phyloP scores from a whole-genome alignment of 371 early-diverging fungal species.

The Mortierella sp. region DNA sequence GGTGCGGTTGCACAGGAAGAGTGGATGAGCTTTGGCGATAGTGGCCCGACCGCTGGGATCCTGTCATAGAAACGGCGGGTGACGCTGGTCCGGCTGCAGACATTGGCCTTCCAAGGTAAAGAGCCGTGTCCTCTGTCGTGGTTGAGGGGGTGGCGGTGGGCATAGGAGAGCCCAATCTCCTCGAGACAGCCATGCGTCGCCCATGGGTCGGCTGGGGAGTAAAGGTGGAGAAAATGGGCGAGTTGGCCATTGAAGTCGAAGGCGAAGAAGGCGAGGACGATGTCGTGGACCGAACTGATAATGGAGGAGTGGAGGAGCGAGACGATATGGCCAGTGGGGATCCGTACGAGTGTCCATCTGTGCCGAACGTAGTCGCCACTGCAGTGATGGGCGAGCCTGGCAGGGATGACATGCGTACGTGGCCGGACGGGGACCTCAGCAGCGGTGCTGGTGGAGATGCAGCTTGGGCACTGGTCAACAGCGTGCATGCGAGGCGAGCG shows the following conservation, averaged over 20 bases:
- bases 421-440: slow-evolving; percentile 53
- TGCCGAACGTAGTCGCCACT: slow-evolving; percentile 7
- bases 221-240: slow-evolving; percentile 7
- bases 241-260: slow-evolving; percentile 4
- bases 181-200: slow-evolving; percentile 44
- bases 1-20: slow-evolving; percentile 15
- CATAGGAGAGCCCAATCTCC: slow-evolving; percentile 32
- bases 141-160: slow-evolving; percentile 1
- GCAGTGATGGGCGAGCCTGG: slow-evolving; percentile 15
- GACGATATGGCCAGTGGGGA: not conserved
- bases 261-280: slow-evolving; percentile 29
- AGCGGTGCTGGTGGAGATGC: slow-evolving; percentile 55
- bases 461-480: slow-evolving; percentile 25
- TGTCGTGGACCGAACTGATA: not conserved
- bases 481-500: slow-evolving; percentile 56
- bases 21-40: slow-evolving; percentile 33
- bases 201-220: slow-evolving; percentile 34
- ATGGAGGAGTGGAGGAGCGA: slow-evolving; percentile 5
- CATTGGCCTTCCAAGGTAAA: slow-evolving; percentile 5
- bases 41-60: slow-evolving; percentile 16
- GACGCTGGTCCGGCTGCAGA: slow-evolving; percentile 13
- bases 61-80: slow-evolving; percentile 4
- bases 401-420: slow-evolving; percentile 23
- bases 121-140: slow-evolving; percentile 9
- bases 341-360: slow-evolving; percentile 10